phyloP scores from a whole-genome alignment of 768 basidiomycete genomes.

The Chalciporus pseudorubinellus region DNA sequence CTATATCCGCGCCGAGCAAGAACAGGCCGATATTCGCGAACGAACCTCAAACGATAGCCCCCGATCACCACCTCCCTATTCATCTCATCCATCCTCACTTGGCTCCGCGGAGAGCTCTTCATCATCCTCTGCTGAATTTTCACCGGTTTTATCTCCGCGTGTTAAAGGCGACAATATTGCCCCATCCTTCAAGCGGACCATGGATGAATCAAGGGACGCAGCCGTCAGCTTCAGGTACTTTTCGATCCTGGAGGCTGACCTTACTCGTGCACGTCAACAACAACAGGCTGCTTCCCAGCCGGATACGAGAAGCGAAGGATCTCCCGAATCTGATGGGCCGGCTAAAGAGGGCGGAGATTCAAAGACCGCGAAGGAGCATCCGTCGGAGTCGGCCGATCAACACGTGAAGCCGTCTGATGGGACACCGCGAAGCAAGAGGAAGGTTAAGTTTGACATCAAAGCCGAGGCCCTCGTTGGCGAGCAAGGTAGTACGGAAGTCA shows the following conservation, averaged over 20 bases:
- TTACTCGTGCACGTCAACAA: conserved; percentile 27
- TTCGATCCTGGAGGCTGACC: conserved; percentile 42
- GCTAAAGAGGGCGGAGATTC: conserved; percentile 12
- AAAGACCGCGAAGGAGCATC: conserved; percentile 13
- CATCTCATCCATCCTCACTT: conserved; percentile 35
- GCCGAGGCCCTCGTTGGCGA: conserved; percentile 52
- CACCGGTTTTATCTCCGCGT: conserved; percentile 21
- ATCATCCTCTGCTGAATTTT: conserved; percentile 20
- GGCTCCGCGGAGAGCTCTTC: conserved; percentile 23
- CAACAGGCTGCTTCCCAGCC: conserved; percentile 6
- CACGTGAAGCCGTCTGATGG: conserved; percentile 29
- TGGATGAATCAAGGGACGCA: conserved; percentile 45
- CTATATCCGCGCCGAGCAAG: conserved; percentile 40
- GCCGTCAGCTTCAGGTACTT: conserved; percentile 49
- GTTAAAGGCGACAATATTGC: conserved; percentile 25
- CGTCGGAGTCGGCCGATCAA: conserved; percentile 18
- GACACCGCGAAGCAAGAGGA: conserved; percentile 54
- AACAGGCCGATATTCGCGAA: conserved; percentile 13
- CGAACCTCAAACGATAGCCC: conserved; percentile 18
- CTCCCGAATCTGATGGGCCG: conserved; percentile 2
- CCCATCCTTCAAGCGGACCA: conserved; percentile 44
- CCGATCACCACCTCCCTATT: conserved; percentile 35
- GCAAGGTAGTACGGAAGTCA: conserved; percentile 32
- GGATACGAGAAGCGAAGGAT: conserved; percentile 10
- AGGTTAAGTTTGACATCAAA: conserved; percentile 72